These are phyloP conservation scores for Cladophialophora immunda DNA, from an alignment of 2,329 filamentous ascomycete genomes.

Conservation along the genomic window DNA sequence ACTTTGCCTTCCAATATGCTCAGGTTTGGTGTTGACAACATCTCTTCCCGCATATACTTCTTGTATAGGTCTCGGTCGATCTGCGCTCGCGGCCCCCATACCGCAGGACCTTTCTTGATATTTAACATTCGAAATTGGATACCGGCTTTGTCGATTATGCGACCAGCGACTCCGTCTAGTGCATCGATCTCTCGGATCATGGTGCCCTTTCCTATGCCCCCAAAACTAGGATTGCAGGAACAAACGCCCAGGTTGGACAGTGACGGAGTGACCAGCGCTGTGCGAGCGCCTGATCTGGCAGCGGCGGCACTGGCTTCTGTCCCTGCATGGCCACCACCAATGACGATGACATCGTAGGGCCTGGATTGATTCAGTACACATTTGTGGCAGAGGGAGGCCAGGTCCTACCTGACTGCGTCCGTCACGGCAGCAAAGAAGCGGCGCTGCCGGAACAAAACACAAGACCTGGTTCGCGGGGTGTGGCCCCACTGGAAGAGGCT, in stretches of 20 bases:
- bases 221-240: slow-evolving; percentile 96
- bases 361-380: slow-evolving; percentile 51
- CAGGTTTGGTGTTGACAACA: slow-evolving; percentile 78
- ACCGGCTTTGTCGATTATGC: slow-evolving; percentile 90
- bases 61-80: slow-evolving; percentile 92
- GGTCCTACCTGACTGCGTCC: slow-evolving; percentile 32
- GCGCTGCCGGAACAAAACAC: slow-evolving; percentile 20
- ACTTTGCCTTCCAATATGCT: slow-evolving; percentile 86
- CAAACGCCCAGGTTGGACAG: slow-evolving; percentile 90
- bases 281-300: slow-evolving; percentile 85
- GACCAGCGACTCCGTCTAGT: slow-evolving; percentile 85
- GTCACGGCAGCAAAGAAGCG: slow-evolving; percentile 40
- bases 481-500: slow-evolving; percentile 39
- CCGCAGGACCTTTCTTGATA: slow-evolving; percentile 86
- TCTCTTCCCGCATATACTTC: slow-evolving; percentile 87
- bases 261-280: slow-evolving; percentile 88
- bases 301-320: slow-evolving; percentile 93
- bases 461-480: slow-evolving; percentile 39
- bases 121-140: slow-evolving; percentile 95
- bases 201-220: slow-evolving; percentile 97
- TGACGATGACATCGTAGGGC: slow-evolving; percentile 89
- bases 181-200: slow-evolving; percentile 96
- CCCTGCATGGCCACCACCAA: slow-evolving; percentile 94
- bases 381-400: not conserved
- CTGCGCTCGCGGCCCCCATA: slow-evolving; percentile 96